Evolutionary conservation across 495 filamentous ascomycete species (phyloP).

Genomic region (Penicillium cosmopolitanum): DNA sequence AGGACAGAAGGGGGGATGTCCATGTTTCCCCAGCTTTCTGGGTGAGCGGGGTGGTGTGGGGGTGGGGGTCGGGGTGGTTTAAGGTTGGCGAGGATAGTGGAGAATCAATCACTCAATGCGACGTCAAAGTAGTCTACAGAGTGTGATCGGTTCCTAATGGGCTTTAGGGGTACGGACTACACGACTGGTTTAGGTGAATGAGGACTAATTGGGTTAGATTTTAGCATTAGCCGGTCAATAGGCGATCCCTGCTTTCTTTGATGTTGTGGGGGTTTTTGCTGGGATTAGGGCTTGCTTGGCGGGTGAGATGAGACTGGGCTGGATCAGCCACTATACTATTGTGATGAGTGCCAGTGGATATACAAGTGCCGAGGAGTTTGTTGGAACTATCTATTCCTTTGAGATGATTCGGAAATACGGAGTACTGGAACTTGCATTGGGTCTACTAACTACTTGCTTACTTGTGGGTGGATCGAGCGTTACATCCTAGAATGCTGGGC

Average conservation of each 20-base stretch:
- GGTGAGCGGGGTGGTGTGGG: slow-evolving; percentile 17
- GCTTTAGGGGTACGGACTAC: not conserved
- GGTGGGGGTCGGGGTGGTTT: no score
- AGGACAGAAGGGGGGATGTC: not conserved
- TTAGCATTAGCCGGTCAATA: not conserved
- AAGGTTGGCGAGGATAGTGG: slow-evolving; percentile 6
- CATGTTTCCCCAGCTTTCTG: slow-evolving; percentile 6
- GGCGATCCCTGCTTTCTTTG: slow-evolving; percentile 2
- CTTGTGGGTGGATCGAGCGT: not conserved
- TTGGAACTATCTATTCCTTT: no score
- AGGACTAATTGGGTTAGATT: not conserved
- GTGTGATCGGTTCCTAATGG: not conserved
- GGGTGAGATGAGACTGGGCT: slow-evolving; percentile 3
- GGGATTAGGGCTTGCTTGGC: not conserved
- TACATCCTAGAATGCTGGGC: not conserved
- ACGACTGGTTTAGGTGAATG: not conserved
- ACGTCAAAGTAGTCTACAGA: not conserved
- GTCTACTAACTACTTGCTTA: not conserved
- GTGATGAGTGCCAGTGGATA: slow-evolving; percentile 6
- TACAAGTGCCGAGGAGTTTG: not conserved
- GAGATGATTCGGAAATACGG: no score
- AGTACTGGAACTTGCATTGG: not conserved
- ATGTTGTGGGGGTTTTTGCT: not conserved
- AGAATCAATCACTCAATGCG: not conserved
- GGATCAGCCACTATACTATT: not conserved